Conservation (phyloP, 495 filamentous ascomycete genomes). For the Alectoria sarmentosa region DNA sequence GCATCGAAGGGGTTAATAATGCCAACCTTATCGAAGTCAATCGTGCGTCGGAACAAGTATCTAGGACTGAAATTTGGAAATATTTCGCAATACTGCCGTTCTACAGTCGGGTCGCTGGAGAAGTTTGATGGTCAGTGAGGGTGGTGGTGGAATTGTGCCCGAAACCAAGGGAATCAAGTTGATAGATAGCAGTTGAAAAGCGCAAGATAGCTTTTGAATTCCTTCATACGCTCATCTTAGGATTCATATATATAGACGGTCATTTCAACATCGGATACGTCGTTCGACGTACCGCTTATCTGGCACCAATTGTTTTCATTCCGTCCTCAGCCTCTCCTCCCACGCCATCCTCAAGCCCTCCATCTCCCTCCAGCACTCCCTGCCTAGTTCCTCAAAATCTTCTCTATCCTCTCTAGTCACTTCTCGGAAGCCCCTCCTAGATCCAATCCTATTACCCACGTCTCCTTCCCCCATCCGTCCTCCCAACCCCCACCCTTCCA, state of each 20-base stretch:
- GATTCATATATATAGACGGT: not conserved
- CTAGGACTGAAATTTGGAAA: too few species aligned
- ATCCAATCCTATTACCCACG: conserved; percentile 40
- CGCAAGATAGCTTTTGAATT: not conserved
- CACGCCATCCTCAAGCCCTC: conserved; percentile 73
- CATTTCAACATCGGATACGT: not conserved
- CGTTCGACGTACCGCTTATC: not conserved
- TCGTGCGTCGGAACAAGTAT: not conserved
- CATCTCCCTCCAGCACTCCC: conserved; percentile 72
- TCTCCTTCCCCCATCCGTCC: conserved; percentile 52
- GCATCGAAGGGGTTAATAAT: not conserved
- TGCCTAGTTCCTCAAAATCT: conserved; percentile 69
- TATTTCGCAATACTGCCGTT: not conserved
- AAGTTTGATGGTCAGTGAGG: not conserved
- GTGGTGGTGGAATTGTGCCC: too few species aligned
- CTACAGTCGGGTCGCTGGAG: not conserved
- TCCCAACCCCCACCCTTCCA: conserved; percentile 79
- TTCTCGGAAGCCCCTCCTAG: conserved; percentile 45
- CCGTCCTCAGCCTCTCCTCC: conserved; percentile 54
- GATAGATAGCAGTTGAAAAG: not conserved
- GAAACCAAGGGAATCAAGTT: not conserved
- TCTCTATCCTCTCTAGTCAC: conserved; percentile 56
- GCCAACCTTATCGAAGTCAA: not conserved
- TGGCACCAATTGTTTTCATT: not conserved
- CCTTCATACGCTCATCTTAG: not conserved